Percentiles rank a stretch among this genome's conserved stretches.
These are phyloP conservation scores for Alternaria conjuncta DNA, from an alignment of 2,329 filamentous ascomycete species.

Conservation along the genomic window DNA sequence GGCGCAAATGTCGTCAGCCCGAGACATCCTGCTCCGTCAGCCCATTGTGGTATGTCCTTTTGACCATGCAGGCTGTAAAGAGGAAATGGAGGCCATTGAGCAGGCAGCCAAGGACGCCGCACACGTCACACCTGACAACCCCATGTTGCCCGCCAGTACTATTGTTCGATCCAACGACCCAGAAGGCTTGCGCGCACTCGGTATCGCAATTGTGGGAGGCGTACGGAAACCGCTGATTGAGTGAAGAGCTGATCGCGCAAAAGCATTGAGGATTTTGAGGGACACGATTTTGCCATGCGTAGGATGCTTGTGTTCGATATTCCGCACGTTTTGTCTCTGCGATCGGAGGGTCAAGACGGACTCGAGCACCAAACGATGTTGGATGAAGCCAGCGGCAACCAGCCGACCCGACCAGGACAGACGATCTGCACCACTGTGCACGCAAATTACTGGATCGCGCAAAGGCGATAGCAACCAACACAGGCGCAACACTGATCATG, in stretches of 20 bases:
- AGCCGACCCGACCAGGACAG: not conserved
- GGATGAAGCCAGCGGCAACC: not conserved
- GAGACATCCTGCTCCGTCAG: constrained; percentile 87
- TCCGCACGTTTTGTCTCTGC: not conserved
- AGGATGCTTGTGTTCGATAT: not conserved
- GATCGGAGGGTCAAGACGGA: not conserved
- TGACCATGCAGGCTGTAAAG: constrained; percentile 93
- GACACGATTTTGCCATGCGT: not conserved
- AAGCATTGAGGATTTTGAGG: not conserved
- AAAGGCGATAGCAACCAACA: not conserved
- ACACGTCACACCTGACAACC: constrained; percentile 85
- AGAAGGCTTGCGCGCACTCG: constrained; percentile 64
- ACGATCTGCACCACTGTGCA: not conserved
- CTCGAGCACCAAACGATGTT: not conserved
- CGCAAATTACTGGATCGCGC: not conserved
- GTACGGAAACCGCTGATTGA: constrained; percentile 70
- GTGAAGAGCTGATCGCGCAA: constrained; percentile 50
- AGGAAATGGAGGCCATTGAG: constrained; percentile 98
- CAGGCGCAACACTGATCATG: not conserved
- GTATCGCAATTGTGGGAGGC: constrained; percentile 68
- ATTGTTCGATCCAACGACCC: constrained; percentile 82
- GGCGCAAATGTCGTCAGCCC: constrained; percentile 86
- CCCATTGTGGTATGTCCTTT: constrained; percentile 95
- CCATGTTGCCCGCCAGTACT: constrained; percentile 84
- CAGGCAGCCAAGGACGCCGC: constrained; percentile 93